Base-by-base conservation (phyloP, 306 rosid genomes). In the Sesbania bispinosa region DNA sequence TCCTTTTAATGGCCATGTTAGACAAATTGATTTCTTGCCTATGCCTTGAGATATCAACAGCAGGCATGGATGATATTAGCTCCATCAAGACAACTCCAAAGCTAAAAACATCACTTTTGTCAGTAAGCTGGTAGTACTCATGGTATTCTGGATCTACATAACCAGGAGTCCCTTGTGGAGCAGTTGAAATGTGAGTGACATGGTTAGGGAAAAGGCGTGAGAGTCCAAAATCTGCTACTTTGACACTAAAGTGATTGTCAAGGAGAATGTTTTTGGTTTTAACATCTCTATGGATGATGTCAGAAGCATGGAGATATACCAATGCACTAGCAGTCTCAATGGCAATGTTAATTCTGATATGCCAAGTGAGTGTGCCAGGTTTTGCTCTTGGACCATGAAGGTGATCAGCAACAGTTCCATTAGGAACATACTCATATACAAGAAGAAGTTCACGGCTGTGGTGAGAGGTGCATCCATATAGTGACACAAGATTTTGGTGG, bases 81-180 rank as follows among this genome's bases (percentile, higher is more conserved):
- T 94, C 97, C 55, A 94, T 62, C 36, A 94, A 19, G 23, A 94
- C 98, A 45, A 94, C 98, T 0, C 98, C 98, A 0, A 90, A 90
- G 84, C 96, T 90, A 38, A 47, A 93, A 2, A 93, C 97, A 54
- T 93, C 97, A 29, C 98, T 93, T 61, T 86, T 93, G 9, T 82
- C 84, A 1, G 94, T 88, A 0, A 93, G 94, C 19, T 86, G 97
- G 61, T 93, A 87, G 46, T 66, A 79, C 62, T 76, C 65, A 10
- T 83, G 73, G 10, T 83, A 83, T 13, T 83, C 84, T 0, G 84
- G 84, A 75, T 83, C 86, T 5, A 83, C 81, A 5, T 82, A 82
- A 3, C 83, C 81, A 0, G 83, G 86, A 33, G 87, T 79, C n/a
- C 84, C 87, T 33, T 83, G 87, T 54, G 87, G 87, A 1, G 82